Evolutionary conservation across 2,329 filamentous ascomycete genomes (phyloP), one percentile per base, ranked within the genome.

Genomic region (Pyricularia pennisetigena): DNA sequence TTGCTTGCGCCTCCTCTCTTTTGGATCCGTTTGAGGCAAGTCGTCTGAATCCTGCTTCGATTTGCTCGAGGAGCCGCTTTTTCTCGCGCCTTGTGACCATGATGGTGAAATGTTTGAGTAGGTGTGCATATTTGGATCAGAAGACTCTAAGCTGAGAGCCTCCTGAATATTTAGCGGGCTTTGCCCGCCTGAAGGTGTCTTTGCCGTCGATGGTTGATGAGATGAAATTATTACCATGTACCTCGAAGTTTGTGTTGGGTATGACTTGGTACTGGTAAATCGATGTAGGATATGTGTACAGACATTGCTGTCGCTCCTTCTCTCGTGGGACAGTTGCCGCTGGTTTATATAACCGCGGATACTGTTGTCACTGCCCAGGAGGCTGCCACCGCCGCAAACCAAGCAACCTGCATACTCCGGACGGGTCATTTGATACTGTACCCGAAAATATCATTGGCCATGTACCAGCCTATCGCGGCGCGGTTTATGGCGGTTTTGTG

Each of bases 1-100:
- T 75, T 93, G 90, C 66, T 93, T 90, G 70, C 89, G 88, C 70
- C 90, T 82, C 74, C 90, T 83, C 78, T 92, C 88, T 70, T 88
- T 87, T 0, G 89, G 88, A 72, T 93, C 89, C 8, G 85, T 85
- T 0, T 88, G 84, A 30, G 85, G 82, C 90, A 90, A 93, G 78
- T 92, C 86, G 70, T 90, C 83, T 23, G 59, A 62, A n/a, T 62
- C 24, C 7, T 62, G 59, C 24, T 62, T 62, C 23, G 59, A 62
- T 9, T 26, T 62, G 59, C 59, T 28, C 9, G 59, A 59, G 9
- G 54, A 62, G 59, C 23, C 59, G 5, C 29, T n/a, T 28, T 16
- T 29, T 23, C 59, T 26, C 10, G 59, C 23, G 24, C 59, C 14
- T 12, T 26, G n/a, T 62, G 59, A 23, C 26, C n/a, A 62, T 62